A percentile compares a stretch with the other conserved stretches of the same genome.
Evolutionary conservation across 805 yeast species (phyloP).

Genomic region (Metschnikowia cubensis): DNA sequence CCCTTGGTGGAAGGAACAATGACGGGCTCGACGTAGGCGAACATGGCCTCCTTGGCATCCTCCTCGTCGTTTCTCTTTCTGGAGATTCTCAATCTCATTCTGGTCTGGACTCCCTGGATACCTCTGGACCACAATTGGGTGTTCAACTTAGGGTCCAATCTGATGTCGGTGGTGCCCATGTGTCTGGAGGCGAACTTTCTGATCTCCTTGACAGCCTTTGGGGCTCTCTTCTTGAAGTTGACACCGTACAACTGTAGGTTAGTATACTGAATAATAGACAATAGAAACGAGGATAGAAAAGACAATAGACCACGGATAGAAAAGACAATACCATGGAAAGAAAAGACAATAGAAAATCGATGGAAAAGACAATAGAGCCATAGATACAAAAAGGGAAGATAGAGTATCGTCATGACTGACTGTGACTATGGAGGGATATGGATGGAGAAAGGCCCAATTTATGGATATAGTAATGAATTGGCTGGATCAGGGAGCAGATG

Average conservation of each 20-base stretch:
- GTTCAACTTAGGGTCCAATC: constrained; percentile 98
- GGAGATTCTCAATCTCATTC: constrained; percentile 97
- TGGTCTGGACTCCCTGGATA: constrained; percentile 97
- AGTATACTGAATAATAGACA: constrained; percentile 27
- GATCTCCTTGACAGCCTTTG: constrained; percentile 99
- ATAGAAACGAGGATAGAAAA: background rate
- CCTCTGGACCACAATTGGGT: constrained; percentile 99
- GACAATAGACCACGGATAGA: too few relatives aligned
- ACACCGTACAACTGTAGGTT: constrained; percentile 87
- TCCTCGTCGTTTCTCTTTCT: constrained; percentile 99
- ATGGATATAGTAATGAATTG: too few relatives aligned
- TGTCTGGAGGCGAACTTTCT: constrained; percentile 97
- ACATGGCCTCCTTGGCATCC: constrained; percentile 96
- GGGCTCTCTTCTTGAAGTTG: constrained; percentile 99
- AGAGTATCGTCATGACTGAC: too few relatives aligned
- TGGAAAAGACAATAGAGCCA: too few relatives aligned
- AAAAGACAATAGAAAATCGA: too few relatives aligned
- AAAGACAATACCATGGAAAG: too few relatives aligned
- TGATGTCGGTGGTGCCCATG: constrained; percentile 99
- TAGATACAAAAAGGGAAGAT: too few relatives aligned
- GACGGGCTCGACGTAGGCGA: constrained; percentile 97
- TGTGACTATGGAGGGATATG: too few relatives aligned
- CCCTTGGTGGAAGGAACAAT: constrained; percentile 93
- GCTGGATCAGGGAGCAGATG: too few relatives aligned
- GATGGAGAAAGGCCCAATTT: too few relatives aligned